Evolutionary conservation across 2,329 filamentous ascomycete genomes (phyloP).

Genomic region (Claviceps sp.): DNA sequence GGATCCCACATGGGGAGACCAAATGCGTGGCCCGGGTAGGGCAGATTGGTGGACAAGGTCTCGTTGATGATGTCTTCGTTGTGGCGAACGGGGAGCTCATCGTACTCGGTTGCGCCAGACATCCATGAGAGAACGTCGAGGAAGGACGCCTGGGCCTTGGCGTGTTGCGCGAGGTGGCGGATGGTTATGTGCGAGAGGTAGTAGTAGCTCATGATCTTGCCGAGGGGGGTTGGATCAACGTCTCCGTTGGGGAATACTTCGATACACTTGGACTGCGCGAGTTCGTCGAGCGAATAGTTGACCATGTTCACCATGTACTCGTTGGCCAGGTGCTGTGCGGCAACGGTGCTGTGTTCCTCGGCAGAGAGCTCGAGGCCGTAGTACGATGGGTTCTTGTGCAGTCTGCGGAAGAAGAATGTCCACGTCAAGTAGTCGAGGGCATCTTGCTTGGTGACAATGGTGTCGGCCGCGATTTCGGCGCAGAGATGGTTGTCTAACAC

Average conservation of each 20-base stretch:
- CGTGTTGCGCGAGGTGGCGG: conserved; percentile 65
- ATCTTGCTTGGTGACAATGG: conserved; percentile 88
- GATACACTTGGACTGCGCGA: conserved; percentile 75
- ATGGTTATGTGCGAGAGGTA: conserved; percentile 94
- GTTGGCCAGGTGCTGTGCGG: conserved; percentile 77
- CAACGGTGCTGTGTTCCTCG: conserved; percentile 79
- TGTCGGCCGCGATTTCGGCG: conserved; percentile 87
- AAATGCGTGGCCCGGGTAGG: conserved; percentile 44
- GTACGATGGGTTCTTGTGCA: conserved; percentile 98
- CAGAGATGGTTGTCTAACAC: conserved; percentile 94
- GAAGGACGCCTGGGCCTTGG: conserved; percentile 63
- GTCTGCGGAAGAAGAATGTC: conserved; percentile 96
- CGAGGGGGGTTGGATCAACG: conserved; percentile 77
- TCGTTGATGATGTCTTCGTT: conserved; percentile 97
- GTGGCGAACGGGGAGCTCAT: conserved; percentile 92
- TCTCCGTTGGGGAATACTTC: conserved; percentile 75
- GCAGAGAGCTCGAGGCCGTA: conserved; percentile 90
- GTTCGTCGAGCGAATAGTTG: conserved; percentile 67
- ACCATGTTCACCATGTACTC: conserved; percentile 93
- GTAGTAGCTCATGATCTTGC: conserved; percentile 99
- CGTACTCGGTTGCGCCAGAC: conserved; percentile 85
- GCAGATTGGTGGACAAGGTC: conserved; percentile 71
- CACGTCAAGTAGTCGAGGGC: conserved; percentile 95
- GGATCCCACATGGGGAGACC: conserved; percentile 94
- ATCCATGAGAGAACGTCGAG: conserved; percentile 83